Evolutionary conservation across 2,329 filamentous ascomycete species (phyloP), one percentile per base, ranked within the genome.

Genomic region (Nemania sp.): DNA sequence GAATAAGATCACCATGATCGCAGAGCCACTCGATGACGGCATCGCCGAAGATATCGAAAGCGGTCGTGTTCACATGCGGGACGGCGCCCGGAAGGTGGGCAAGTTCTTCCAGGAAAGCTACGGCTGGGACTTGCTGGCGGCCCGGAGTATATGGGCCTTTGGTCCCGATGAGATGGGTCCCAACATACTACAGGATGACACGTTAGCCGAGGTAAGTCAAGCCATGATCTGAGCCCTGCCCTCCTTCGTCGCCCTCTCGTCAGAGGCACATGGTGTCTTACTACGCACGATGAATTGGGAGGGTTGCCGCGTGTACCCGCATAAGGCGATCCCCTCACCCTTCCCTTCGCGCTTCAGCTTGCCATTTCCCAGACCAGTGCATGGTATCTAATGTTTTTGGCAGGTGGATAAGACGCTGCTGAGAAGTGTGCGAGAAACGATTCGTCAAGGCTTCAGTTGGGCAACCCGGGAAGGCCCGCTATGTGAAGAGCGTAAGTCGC

Each of bases 1-100:
- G 81, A 99, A 99, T 80, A 97, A 96, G 76, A 90, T 99, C 71
- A 98, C 95, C 37, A 97, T 99, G 91, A 90, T 98, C 59, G 95
- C 95, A 3, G 95, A 99, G 75, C 94, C 95, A 35, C 80, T 99
- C 13, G 95, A 99, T 68, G 90, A 96, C 69, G 95, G 95, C 15
- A 96, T 99, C 64, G 92, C 94, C 5, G 88, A 91, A 70, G 95
- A 99, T 70, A 98, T 99, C 65, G 95, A 99, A 78, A 87, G 86
- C 49, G 93, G 94, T 25, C 89, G 86, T 57, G 93, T 99, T 69
- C 92, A 86, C 71, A 97, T 99, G 78, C 91, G 90, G 65, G 94
- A 98, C 69, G 93, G 95, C 2, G 90, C 95, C 45, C 89, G 93
- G 58, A 93, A 94, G 73, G 95, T 96, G 43, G 94, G 93, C 69